A percentile compares a stretch with the other conserved stretches of the same genome.
Evolutionary conservation across 1,284 basidiomycete genomes (phyloP).

Genomic region (Puccinia triticina): DNA sequence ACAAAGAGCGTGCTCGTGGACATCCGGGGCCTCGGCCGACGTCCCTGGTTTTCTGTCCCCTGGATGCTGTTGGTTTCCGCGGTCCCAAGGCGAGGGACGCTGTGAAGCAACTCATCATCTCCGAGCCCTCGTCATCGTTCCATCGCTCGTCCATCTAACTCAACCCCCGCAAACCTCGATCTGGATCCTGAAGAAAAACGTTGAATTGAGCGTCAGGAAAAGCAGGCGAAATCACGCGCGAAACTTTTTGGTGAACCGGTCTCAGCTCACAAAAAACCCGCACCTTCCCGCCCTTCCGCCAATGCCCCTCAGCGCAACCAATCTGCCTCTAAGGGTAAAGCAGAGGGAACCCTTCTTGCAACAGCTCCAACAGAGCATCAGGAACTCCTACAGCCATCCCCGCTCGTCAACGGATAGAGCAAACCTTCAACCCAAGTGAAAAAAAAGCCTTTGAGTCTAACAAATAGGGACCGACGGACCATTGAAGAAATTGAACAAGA

Average conservation of each 20-base stretch:
- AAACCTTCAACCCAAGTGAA: slow-evolving; percentile 19
- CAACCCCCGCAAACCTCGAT: background rate
- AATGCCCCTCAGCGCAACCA: background rate
- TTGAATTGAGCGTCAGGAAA: slow-evolving; percentile 43
- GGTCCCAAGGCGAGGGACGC: too few species aligned
- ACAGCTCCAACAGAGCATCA: background rate
- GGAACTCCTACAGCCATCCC: slow-evolving; percentile 4
- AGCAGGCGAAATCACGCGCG: slow-evolving; percentile 31
- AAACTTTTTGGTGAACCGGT: slow-evolving; percentile 46
- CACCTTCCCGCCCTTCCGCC: background rate
- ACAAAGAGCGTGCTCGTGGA: too few species aligned
- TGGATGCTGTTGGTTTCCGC: too few species aligned
- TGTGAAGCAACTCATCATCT: background rate
- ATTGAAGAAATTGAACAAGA: slow-evolving; percentile 51
- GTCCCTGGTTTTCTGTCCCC: too few species aligned
- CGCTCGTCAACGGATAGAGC: slow-evolving; percentile 23
- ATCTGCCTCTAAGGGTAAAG: slow-evolving; percentile 6
- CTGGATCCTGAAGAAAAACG: slow-evolving; percentile 47
- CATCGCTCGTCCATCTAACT: background rate
- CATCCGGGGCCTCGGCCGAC: too few species aligned
- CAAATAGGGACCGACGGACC: slow-evolving; percentile 38
- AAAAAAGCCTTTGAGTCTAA: slow-evolving; percentile 37
- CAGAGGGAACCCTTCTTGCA: background rate
- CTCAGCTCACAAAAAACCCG: slow-evolving; percentile 17
- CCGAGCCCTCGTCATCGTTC: slow-evolving; percentile 6